Percentiles rank a stretch among this genome's conserved stretches.
Conservation (phyloP, 129 eudicot species). For the Escallonia herrerae region DNA sequence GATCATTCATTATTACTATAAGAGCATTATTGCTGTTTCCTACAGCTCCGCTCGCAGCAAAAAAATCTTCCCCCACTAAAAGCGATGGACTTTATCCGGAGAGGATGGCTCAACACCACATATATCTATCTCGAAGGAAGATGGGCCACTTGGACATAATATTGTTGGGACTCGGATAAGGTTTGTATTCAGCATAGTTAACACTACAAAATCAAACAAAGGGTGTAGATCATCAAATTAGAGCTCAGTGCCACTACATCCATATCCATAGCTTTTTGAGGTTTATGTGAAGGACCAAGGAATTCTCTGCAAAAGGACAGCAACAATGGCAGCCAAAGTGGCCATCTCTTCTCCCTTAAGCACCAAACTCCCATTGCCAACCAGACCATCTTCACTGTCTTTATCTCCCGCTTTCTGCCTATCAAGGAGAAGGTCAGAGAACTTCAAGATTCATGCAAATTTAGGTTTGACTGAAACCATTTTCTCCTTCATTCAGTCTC, state of each 20-base stretch:
- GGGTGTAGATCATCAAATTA: too few relatives aligned
- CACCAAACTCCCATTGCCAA: constrained; percentile 25
- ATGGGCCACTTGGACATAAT: background rate
- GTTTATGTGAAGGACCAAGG: background rate
- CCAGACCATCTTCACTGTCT: constrained; percentile 24
- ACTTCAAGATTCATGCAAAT: constrained; percentile 45
- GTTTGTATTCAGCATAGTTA: background rate
- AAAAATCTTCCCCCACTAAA: too few relatives aligned
- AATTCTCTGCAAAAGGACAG: background rate
- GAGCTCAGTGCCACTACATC: constrained; percentile 26
- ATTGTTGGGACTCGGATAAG: background rate
- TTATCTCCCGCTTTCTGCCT: constrained; percentile 17
- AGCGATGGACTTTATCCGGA: too few relatives aligned
- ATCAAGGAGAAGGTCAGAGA: constrained; percentile 22
- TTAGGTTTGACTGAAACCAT: constrained; percentile 28
- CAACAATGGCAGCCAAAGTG: constrained; percentile 40
- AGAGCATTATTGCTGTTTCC: too few relatives aligned
- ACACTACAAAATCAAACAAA: too few relatives aligned
- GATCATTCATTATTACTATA: too few relatives aligned
- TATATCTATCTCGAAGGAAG: too few relatives aligned
- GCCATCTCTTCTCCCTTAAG: constrained; percentile 31
- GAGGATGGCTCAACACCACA: too few relatives aligned
- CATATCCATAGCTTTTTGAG: constrained; percentile 32
- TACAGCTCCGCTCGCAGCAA: too few relatives aligned
- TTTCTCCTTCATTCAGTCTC: background rate